Conservation (phyloP, 2,329 filamentous ascomycete species). For the Trichoderma sp. region DNA sequence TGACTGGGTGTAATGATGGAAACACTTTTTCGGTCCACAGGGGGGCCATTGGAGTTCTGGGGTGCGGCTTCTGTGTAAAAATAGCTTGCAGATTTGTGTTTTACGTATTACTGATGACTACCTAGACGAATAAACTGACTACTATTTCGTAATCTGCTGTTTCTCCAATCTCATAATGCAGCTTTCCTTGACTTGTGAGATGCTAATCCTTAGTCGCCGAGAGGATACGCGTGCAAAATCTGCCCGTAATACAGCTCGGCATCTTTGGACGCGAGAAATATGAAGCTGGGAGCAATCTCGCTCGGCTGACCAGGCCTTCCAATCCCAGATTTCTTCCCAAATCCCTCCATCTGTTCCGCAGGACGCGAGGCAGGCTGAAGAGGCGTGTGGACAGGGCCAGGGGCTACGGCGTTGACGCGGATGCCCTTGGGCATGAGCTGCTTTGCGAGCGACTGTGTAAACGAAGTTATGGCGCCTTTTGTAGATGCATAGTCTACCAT, state of each 20-base stretch:
- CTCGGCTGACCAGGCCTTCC: conserved; percentile 43
- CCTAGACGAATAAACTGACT: not conserved
- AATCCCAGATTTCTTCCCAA: conserved; percentile 38
- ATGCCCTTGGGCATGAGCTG: conserved; percentile 52
- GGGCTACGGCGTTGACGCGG: conserved; percentile 43
- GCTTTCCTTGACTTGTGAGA: not conserved
- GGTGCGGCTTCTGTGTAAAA: not conserved
- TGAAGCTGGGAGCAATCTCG: conserved; percentile 42
- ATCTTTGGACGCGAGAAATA: conserved; percentile 42
- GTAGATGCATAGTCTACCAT: conserved; percentile 53
- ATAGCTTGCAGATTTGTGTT: not conserved
- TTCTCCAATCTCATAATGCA: not conserved
- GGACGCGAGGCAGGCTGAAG: conserved; percentile 42
- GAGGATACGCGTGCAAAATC: conserved; percentile 39
- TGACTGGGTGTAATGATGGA: not conserved
- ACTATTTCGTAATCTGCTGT: not conserved
- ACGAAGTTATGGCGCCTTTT: conserved; percentile 55
- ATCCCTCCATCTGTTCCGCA: conserved; percentile 44
- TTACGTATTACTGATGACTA: not conserved
- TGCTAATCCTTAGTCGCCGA: conserved; percentile 33
- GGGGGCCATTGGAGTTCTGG: not conserved
- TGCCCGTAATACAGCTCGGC: conserved; percentile 40
- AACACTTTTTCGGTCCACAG: not conserved
- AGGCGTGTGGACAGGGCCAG: conserved; percentile 5
- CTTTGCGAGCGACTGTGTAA: conserved; percentile 48